Conservation (phyloP, 441 rosid genomes). For the Croton laevigatus region DNA sequence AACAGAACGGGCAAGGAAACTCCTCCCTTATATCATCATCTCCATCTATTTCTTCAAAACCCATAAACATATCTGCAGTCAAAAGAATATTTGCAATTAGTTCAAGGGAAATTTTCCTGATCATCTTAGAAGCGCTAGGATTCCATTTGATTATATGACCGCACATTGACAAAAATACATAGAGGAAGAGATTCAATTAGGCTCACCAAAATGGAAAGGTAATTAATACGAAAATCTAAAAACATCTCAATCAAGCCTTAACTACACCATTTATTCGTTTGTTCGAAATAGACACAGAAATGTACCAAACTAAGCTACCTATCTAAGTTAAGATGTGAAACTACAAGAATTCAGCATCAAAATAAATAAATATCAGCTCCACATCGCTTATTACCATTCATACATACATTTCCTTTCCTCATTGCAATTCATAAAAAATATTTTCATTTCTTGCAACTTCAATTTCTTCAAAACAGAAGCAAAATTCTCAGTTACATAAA, state of each 20-base stretch:
- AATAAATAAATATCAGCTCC: not conserved
- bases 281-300: not conserved
- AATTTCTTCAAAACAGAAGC: slow-evolving; percentile 8
- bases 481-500: not conserved
- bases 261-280: not conserved
- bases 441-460: slow-evolving; percentile 1
- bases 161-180: not conserved
- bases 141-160: not conserved
- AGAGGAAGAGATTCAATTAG: not conserved
- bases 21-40: slow-evolving; percentile 92
- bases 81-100: slow-evolving; percentile 24
- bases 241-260: not conserved
- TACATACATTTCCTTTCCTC: not conserved
- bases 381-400: not conserved
- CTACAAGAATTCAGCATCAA: not conserved
- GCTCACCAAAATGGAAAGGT: not conserved
- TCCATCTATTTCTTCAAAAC: slow-evolving; percentile 81
- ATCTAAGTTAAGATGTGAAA: not conserved
- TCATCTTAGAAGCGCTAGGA: not conserved
- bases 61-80: slow-evolving; percentile 76
- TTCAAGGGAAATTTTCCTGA: slow-evolving; percentile 8
- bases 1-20: slow-evolving; percentile 94
- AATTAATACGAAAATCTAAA: not conserved
- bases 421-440: not conserved
- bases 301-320: not conserved